Percentiles rank a stretch among this genome's conserved stretches.
phyloP scores from a whole-genome alignment of 2,329 filamentous ascomycete species.

The Phoma sp. region DNA sequence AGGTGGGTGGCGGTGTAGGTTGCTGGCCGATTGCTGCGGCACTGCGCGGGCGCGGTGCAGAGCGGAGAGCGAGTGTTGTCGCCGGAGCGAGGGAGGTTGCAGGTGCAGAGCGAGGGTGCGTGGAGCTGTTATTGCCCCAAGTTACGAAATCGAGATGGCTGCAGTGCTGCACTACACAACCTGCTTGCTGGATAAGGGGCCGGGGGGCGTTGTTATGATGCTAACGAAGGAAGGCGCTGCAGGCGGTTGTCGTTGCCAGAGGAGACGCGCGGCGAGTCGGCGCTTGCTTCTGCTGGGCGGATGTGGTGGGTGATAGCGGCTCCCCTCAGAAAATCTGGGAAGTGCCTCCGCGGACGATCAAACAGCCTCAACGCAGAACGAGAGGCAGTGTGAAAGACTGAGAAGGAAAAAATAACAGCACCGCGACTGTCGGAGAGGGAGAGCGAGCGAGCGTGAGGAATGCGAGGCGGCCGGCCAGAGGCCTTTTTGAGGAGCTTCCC shows the following conservation, averaged over 20 bases:
- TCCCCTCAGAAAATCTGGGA: slow-evolving; percentile 26
- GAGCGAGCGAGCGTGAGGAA: slow-evolving; percentile 41
- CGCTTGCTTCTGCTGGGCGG: slow-evolving; percentile 29
- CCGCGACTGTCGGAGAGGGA: slow-evolving; percentile 27
- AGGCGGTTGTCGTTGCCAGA: slow-evolving; percentile 36
- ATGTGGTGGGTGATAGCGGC: slow-evolving; percentile 29
- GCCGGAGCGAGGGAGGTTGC: slow-evolving; percentile 20
- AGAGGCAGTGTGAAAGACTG: slow-evolving; percentile 37
- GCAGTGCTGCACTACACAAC: slow-evolving; percentile 5
- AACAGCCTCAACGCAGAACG: slow-evolving; percentile 34
- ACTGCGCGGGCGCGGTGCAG: slow-evolving; percentile 7
- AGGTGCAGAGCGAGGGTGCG: slow-evolving; percentile 7
- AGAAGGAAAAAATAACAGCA: slow-evolving; percentile 23
- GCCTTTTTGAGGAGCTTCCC: slow-evolving; percentile 40
- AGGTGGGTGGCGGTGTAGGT: slow-evolving; percentile 15
- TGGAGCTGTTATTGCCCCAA: slow-evolving; percentile 1
- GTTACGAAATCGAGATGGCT: not conserved
- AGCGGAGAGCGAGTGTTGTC: slow-evolving; percentile 14
- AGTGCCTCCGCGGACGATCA: slow-evolving; percentile 17
- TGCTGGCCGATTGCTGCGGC: slow-evolving; percentile 5
- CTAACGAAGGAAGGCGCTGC: slow-evolving; percentile 39
- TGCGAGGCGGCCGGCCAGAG: slow-evolving; percentile 37
- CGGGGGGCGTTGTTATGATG: slow-evolving; percentile 23
- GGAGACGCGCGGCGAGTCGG: slow-evolving; percentile 43
- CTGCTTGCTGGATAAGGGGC: slow-evolving; percentile 10